These are phyloP conservation scores for Limonium bicolor DNA, from an alignment of 148 eudicot genomes.

Conservation along the genomic window DNA sequence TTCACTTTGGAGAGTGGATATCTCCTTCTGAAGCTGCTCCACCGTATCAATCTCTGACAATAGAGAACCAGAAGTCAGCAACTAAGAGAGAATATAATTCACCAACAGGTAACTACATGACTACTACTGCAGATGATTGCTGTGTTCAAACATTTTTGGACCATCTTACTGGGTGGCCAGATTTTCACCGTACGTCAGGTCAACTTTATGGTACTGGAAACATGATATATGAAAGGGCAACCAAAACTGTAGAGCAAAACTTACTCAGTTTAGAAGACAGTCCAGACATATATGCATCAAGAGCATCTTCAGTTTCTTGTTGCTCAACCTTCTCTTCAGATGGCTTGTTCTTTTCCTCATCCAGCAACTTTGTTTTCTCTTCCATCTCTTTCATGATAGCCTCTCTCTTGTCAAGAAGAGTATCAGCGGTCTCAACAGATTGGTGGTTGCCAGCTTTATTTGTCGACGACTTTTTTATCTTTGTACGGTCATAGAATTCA, in stretches of 20 bases:
- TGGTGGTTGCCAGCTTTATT: constrained; percentile 43
- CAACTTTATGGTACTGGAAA: background rate
- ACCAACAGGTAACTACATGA: too few species aligned
- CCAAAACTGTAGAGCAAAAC: constrained; percentile 5
- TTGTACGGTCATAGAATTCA: constrained; percentile 90
- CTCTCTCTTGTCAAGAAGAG: constrained; percentile 87
- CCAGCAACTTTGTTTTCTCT: constrained; percentile 43
- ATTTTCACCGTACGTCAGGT: too few species aligned
- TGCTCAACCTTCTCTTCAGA: constrained; percentile 22
- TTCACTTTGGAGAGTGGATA: constrained; percentile 60
- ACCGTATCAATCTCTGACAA: constrained; percentile 53
- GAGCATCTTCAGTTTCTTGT: constrained; percentile 57
- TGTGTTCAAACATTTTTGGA: background rate
- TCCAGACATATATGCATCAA: constrained; percentile 89
- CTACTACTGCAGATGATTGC: background rate
- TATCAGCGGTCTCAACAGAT: constrained; percentile 90
- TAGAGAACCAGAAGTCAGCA: constrained; percentile 5
- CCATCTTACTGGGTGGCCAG: background rate
- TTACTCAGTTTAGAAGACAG: constrained; percentile 85
- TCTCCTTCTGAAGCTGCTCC: constrained; percentile 47
- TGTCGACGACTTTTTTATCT: constrained; percentile 33
- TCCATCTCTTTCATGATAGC: constrained; percentile 54
- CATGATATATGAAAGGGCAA: background rate
- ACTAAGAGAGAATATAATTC: background rate
- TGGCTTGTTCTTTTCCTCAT: constrained; percentile 44